A percentile compares a stretch with the other conserved stretches of the same genome.
phyloP scores from a whole-genome alignment of 495 filamentous ascomycete genomes.

The Neurospora tetrasperma region DNA sequence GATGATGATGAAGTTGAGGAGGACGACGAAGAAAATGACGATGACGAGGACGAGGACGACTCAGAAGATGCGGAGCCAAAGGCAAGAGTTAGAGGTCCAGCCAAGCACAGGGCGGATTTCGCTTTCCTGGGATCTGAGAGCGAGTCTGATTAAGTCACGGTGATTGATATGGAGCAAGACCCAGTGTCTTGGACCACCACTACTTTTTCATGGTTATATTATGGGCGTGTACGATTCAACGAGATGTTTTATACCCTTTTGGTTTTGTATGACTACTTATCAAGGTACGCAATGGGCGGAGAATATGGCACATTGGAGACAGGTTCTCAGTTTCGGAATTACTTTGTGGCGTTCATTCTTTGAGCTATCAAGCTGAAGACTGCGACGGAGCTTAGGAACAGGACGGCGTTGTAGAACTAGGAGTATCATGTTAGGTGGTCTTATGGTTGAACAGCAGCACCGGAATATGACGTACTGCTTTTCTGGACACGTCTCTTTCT shows the following conservation, averaged over 20 bases:
- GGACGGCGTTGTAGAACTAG: constrained; percentile 93
- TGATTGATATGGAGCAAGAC: background rate
- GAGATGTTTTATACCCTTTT: background rate
- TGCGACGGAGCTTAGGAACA: constrained; percentile 91
- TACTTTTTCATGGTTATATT: background rate
- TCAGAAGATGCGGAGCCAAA: constrained; percentile 20
- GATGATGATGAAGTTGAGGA: constrained; percentile 39
- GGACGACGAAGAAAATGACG: constrained; percentile 36
- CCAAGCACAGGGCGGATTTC: constrained; percentile 30
- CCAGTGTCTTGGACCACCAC: background rate
- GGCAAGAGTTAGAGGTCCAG: constrained; percentile 17
- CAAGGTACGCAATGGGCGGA: background rate
- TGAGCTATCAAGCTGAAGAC: constrained; percentile 89
- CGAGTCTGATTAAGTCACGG: constrained; percentile 31
- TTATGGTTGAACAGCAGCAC: background rate
- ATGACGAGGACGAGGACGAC: constrained; percentile 18
- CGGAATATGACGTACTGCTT: constrained; percentile 53
- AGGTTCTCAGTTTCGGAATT: constrained; percentile 1
- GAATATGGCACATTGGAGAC: background rate
- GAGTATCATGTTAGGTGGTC: background rate
- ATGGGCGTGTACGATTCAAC: background rate
- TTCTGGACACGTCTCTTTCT: constrained; percentile 88
- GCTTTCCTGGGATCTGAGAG: constrained; percentile 37
- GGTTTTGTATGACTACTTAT: background rate
- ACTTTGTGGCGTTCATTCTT: constrained; percentile 39